Conservation (phyloP, 2,329 filamentous ascomycete genomes). For the Pseudogymnoascus destructans region DNA sequence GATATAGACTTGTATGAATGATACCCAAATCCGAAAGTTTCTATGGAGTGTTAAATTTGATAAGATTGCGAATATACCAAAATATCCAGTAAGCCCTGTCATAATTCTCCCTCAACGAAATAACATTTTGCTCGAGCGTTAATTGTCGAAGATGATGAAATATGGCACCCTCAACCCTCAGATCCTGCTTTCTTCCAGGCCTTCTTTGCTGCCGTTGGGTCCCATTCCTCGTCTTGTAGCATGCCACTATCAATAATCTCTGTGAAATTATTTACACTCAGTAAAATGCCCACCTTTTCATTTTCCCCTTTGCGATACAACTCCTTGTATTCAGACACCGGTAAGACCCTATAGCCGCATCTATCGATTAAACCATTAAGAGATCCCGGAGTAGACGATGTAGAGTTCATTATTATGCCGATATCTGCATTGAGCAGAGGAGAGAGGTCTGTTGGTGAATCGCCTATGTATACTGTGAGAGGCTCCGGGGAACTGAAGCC, state of each 20-base stretch:
- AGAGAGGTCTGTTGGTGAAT: conserved; percentile 24
- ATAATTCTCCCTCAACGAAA: not conserved
- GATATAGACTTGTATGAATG: not conserved
- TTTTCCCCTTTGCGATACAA: conserved; percentile 14
- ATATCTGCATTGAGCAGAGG: conserved; percentile 19
- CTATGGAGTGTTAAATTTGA: not conserved
- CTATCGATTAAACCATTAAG: conserved; percentile 12
- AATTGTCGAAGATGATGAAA: not conserved
- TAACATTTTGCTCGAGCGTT: not conserved
- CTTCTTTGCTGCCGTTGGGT: not conserved
- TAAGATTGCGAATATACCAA: not conserved
- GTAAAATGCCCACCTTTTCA: conserved; percentile 8
- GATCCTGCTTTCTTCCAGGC: not conserved
- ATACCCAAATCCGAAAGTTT: not conserved
- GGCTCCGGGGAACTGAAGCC: not conserved
- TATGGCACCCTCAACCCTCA: not conserved
- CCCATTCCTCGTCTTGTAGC: not conserved
- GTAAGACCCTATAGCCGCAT: conserved; percentile 15
- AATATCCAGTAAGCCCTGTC: not conserved
- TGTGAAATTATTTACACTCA: conserved; percentile 18
- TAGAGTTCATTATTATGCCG: conserved; percentile 17
- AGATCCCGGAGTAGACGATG: not conserved
- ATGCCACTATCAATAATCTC: conserved; percentile 17
- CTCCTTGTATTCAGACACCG: conserved; percentile 14
- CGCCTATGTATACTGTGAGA: conserved; percentile 22